These are phyloP conservation scores for Astraeus odoratus DNA, from an alignment of 768 basidiomycete genomes.

Conservation along the genomic window DNA sequence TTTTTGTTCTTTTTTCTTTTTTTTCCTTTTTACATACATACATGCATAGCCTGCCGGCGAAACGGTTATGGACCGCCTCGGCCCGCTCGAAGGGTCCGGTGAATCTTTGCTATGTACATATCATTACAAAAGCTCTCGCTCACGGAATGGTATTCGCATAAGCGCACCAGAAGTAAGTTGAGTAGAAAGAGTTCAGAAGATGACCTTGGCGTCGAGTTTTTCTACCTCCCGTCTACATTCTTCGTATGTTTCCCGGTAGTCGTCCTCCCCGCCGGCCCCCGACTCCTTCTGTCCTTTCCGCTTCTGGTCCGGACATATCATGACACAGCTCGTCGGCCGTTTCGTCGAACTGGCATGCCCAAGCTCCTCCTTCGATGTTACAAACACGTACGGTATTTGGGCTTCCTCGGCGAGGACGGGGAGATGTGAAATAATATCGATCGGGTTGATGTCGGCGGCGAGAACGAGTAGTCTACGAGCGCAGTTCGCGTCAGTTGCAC, in stretches of 20 bases:
- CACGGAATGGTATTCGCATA: no score
- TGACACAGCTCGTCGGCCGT: conserved; percentile 95
- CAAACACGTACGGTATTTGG: conserved; percentile 83
- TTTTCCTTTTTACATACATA: no score
- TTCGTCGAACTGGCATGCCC: conserved; percentile 95
- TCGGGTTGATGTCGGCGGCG: conserved; percentile 95
- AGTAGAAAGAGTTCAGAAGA: conserved; percentile 40
- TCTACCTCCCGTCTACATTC: conserved; percentile 84
- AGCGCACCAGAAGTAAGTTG: no score
- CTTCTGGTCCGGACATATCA: conserved; percentile 82
- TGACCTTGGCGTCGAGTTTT: conserved; percentile 64
- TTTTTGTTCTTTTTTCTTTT: no score
- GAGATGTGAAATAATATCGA: conserved; percentile 97
- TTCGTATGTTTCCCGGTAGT: conserved; percentile 81
- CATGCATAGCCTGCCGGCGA: no score
- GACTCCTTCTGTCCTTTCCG: conserved; percentile 58
- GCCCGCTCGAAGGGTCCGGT: no score
- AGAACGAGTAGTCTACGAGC: conserved; percentile 71
- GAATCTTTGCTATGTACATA: no score
- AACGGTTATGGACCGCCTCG: no score
- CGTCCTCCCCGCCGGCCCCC: conserved; percentile 68
- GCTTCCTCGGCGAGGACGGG: conserved; percentile 94
- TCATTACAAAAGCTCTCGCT: no score
- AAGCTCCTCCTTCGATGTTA: conserved; percentile 89
- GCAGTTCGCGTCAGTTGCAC: conserved; percentile 3